Conservation (phyloP, 495 filamentous ascomycete species). For the Penicillium cinerascens region DNA sequence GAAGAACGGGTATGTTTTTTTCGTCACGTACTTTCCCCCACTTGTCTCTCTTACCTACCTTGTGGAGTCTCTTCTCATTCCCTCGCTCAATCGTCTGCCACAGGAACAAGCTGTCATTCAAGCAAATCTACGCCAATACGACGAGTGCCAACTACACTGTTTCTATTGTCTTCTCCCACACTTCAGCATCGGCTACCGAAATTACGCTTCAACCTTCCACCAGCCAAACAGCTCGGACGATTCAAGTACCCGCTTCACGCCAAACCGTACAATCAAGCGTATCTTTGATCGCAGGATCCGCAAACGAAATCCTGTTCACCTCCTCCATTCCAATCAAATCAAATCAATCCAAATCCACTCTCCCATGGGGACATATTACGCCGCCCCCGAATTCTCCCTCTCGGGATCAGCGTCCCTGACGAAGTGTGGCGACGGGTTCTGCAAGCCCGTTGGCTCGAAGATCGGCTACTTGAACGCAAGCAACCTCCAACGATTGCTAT, state of each 20-base stretch:
- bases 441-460: constrained; percentile 40
- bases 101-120: constrained; percentile 25
- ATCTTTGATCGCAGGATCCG: constrained; percentile 25
- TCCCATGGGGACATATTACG: constrained; percentile 35
- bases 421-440: constrained; percentile 31
- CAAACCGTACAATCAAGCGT: constrained; percentile 14
- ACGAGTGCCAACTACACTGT: constrained; percentile 31
- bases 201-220: constrained; percentile 5
- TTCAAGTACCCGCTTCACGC: constrained; percentile 8
- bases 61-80: not conserved
- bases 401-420: constrained; percentile 25
- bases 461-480: constrained; percentile 29
- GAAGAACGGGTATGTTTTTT: constrained; percentile 20
- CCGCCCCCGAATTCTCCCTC: constrained; percentile 33
- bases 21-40: not conserved
- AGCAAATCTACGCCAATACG: constrained; percentile 34
- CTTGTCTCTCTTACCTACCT: not conserved
- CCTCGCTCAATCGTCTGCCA: not conserved
- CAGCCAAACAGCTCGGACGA: constrained; percentile 4
- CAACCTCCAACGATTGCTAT: constrained; percentile 24
- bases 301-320: constrained; percentile 31
- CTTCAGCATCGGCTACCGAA: not conserved
- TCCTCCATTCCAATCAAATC: constrained; percentile 13
- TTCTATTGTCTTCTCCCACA: constrained; percentile 22
- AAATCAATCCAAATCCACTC: constrained; percentile 23